Conservation (phyloP, 2,329 filamentous ascomycete species). For the Venturia effusa region DNA sequence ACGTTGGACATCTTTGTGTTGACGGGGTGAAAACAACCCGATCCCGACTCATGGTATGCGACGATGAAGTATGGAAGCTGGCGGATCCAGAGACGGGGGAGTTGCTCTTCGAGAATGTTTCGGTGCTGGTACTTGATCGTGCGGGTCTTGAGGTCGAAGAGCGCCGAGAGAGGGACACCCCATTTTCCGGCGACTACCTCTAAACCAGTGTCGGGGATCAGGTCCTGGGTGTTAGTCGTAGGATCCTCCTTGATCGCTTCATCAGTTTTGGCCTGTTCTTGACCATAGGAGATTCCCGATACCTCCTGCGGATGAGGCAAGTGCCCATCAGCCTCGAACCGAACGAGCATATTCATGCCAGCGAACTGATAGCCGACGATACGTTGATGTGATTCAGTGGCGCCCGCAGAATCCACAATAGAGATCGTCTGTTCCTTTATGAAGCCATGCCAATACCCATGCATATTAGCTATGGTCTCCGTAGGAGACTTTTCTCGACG, state of each 20-base stretch:
- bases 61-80: slow-evolving; percentile 43
- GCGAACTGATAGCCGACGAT: slow-evolving; percentile 46
- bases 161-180: slow-evolving; percentile 23
- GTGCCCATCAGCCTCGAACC: slow-evolving; percentile 48
- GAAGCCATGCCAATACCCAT: background rate
- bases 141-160: slow-evolving; percentile 43
- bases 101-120: slow-evolving; percentile 27
- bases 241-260: background rate
- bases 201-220: background rate
- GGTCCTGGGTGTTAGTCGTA: background rate
- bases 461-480: background rate
- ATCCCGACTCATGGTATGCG: slow-evolving; percentile 35
- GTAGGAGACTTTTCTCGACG: slow-evolving; percentile 50
- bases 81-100: slow-evolving; percentile 38
- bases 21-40: slow-evolving; percentile 32
- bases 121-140: slow-evolving; percentile 20
- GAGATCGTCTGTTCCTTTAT: background rate
- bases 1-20: slow-evolving; percentile 31
- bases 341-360: slow-evolving; percentile 39
- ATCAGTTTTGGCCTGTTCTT: background rate
- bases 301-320: background rate
- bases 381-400: slow-evolving; percentile 24
- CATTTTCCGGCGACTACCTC: slow-evolving; percentile 13
- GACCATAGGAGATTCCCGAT: slow-evolving; percentile 27
- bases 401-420: background rate